Base-by-base conservation (phyloP, 768 basidiomycete genomes). In the Collybiopsis confluens region DNA sequence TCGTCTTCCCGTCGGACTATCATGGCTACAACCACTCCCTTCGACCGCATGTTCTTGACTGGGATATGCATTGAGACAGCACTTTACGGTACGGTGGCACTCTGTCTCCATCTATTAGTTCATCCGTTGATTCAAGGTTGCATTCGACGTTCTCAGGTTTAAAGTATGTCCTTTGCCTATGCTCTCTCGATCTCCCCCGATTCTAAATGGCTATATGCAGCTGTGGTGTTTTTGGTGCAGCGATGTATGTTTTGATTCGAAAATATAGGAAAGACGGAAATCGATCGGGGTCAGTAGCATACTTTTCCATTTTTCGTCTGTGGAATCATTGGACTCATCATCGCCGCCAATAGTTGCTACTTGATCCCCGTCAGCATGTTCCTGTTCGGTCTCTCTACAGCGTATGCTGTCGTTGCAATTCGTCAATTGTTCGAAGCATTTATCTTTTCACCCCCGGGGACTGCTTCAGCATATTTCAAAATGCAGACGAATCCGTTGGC, bases 61-160 rank as follows among this genome's bases (percentile, higher is more conserved):
- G 41, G 52, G 15, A 53, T 53, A 23, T 53, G 52, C 40, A 53
- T 53, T 33, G 52, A 53, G 23, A 53, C 52, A 5, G 26, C 44
- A 21, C 28, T 53, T 33, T 53, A 53, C 2, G 52, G 52, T 53
- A 15, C 41, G 52, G 18, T 30, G n/a, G 18, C 27, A 4, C 15
- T 21, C n/a, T 38, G 18, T 23, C n/a, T 18, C 38, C 2, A 10
- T 10, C 16, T 44, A 5, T 53, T 13, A 35, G 24, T 26, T 26
- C 23, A n/a, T 13, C 10, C 9, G 6, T 20, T 9, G 21, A 10
- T 20, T 20, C 42, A 23, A 24, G 26, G 16, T 15, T 45, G 15
- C 24, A 10, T n/a, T n/a, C n/a, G n/a, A n/a, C n/a, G n/a, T n/a
- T n/a, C n/a, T 26, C 23, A 45, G 44, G 44, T 26, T 28, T 45